Base-by-base conservation (phyloP, 2,329 filamentous ascomycete species). In the Colletotrichum eremochloae region DNA sequence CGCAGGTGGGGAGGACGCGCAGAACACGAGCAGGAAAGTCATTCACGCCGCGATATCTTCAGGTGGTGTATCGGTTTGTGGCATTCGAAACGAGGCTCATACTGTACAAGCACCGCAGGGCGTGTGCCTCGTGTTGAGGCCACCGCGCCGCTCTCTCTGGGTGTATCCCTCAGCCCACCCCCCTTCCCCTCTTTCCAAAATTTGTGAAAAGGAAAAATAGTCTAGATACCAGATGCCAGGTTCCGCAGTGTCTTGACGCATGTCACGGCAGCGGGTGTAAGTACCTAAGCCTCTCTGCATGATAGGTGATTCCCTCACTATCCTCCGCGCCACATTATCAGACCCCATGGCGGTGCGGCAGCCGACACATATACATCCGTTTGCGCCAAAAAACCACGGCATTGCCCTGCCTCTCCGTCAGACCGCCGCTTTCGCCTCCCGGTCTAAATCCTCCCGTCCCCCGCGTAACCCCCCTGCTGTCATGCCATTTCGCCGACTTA, bases 301-400 rank as follows among this genome's bases (percentile, higher is more conserved):
- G n/a, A 4, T 24, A 36, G 48, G 53, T 18, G 38, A 24, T 53
- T 18, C 38, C 36, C 48, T 65, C 31, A 24, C 48, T 15, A 20
- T 12, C 62, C 53, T 56, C 42, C 46, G 31, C 52, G 38, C 55
- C 20, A 50, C 48, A 60, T 71, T 63, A 57, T 18, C 36, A 50
- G 55, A 29, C 40, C 31, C 44, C 33, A 29, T 29, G 55, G 55
- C 67, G 4, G 20, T 3, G 44, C n/a, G 46, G n/a, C 42, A 44
- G 70, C 38, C n/a, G 50, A 55, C 46, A 55, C 61, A 55, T 57
- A 55, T 42, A 55, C 61, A 55, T 57, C 62, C 38, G 55, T 36
- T 53, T 44, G 40, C 14, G 48, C 33, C 67, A 57, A 11, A 40
- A 24, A 48, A 9, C 48, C 33, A 33, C 38, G 33, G 38, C 24